Conservation (phyloP, 345 rosid species). For the Sonneratia alba region DNA sequence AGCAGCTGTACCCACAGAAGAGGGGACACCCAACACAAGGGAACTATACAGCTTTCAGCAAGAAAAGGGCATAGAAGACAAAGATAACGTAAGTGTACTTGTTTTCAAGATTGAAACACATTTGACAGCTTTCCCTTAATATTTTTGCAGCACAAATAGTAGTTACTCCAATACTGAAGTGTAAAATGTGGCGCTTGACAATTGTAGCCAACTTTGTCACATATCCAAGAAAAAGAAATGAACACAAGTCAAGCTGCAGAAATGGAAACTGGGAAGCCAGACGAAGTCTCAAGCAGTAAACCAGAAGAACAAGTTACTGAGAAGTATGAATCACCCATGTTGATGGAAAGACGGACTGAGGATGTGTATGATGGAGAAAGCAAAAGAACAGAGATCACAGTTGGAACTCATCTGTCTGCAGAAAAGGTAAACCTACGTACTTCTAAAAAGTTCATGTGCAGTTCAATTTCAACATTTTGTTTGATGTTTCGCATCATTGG, state of each 20-base stretch:
- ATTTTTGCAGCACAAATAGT: not conserved
- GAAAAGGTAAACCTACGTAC: not conserved
- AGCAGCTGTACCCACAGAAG: constrained; percentile 10
- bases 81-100: not conserved
- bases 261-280: not conserved
- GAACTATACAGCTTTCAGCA: constrained; percentile 11
- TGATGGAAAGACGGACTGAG: not conserved
- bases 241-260: not conserved
- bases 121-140: not conserved
- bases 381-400: not conserved
- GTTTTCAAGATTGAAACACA: not conserved
- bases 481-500: not conserved
- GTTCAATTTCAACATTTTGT: not conserved
- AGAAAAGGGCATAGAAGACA: constrained; percentile 11
- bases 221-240: not conserved
- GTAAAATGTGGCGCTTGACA: not conserved
- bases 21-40: constrained; percentile 8
- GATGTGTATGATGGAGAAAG: not conserved
- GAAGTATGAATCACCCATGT: not conserved
- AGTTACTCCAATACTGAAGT: not conserved
- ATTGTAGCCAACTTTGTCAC: not conserved
- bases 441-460: not conserved
- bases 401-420: not conserved
- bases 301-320: not conserved
- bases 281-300: not conserved